Base-by-base conservation (phyloP, 805 yeast genomes). In the Kazachstania psychrophila region DNA sequence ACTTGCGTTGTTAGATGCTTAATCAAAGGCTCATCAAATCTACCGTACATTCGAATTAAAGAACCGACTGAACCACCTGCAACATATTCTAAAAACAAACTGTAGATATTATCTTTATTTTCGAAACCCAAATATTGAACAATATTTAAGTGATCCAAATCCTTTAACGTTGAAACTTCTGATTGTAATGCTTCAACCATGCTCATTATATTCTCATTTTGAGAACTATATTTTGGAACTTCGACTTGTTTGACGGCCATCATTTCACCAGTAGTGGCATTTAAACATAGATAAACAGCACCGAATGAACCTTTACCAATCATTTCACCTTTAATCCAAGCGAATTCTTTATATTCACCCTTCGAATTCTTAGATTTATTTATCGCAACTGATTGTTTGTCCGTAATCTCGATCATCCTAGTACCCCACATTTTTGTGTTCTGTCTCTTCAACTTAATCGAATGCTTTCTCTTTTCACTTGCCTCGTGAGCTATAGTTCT, bases 371-470 rank as follows among this genome's bases (percentile, higher is more conserved):
- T 70, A 36, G 83, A 60, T 45, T 76, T 76, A 48, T 79, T 79
- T 18, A 80, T 76, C 36, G 78, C 73, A 9, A 83, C 79, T 41
- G 70, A 68, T 42, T 75, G 79, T 16, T 72, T 75, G 2, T 89
- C 77, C 1, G 88, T 87, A 22, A 88, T 88, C 60, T 92, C 98
- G 23, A 87, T 79, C 12, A 86, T 94, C 44, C 73, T 79, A 43
- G 85, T 87, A 15, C 98, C 99, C 99, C 99, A 92, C 80, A 92
- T 74, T 62, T 92, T 94, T 1, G 99, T 92, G 52, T 92, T 85
- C 38, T 70, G 71, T 38, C 97, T 67, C 44, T 86, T 68, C 24
- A 89, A 56, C 18, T 43, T 49, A 32, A 41, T 37, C 6, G 57
- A 44, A 44, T 47, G 41, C 35, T 69, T 70, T 23, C 81, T 65